phyloP scores from a whole-genome alignment of 73 alveolate species.

The Paramecium sexaurelia region DNA sequence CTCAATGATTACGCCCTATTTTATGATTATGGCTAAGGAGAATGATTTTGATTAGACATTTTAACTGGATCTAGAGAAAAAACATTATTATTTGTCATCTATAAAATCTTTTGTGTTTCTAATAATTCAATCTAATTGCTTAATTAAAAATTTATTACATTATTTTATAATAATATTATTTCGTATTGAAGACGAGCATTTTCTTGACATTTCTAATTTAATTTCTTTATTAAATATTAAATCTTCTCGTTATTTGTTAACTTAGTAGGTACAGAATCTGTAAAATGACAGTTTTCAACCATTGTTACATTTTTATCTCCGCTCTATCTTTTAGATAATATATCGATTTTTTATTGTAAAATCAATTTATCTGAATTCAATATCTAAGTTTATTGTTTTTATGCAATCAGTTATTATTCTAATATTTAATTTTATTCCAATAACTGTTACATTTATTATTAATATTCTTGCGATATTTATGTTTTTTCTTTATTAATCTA shows the following conservation, averaged over 20 bases:
- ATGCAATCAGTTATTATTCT: background rate
- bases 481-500: background rate
- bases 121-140: background rate
- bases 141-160: background rate
- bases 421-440: background rate
- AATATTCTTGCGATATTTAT: background rate
- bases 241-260: background rate
- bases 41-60: background rate
- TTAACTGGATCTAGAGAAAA: background rate
- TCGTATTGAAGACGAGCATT: slow-evolving; percentile 18
- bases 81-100: background rate
- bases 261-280: background rate
- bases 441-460: background rate
- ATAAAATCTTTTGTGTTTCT: background rate
- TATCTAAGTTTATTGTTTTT: background rate
- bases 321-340: background rate
- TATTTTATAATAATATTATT: background rate
- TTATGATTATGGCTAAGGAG: background rate
- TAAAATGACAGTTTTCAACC: background rate
- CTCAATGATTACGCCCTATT: background rate
- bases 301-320: background rate
- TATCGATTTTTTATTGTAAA: background rate
- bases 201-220: background rate
- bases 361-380: background rate
- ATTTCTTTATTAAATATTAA: background rate